Conservation (phyloP, 2,329 filamentous ascomycete genomes). For the Pezicula radicicola region DNA sequence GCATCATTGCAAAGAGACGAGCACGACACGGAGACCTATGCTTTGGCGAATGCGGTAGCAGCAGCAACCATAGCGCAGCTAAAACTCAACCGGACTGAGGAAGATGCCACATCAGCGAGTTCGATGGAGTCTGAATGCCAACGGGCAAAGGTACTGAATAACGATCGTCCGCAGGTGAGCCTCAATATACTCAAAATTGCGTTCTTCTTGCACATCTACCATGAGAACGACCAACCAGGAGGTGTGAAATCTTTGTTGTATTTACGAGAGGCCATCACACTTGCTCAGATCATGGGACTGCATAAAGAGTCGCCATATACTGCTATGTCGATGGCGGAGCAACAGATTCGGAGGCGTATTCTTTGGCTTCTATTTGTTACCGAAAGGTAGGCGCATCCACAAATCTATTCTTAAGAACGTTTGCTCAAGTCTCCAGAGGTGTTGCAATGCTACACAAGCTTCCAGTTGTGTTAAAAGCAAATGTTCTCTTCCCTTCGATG, state of each 20-base stretch:
- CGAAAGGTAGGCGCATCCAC: slow-evolving; percentile 25
- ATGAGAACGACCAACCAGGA: slow-evolving; percentile 45
- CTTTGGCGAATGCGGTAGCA: slow-evolving; percentile 42
- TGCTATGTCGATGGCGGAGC: slow-evolving; percentile 32
- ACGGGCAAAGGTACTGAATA: slow-evolving; percentile 24
- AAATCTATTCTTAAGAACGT: neutral
- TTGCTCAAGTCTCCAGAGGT: slow-evolving; percentile 34
- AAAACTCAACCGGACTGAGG: slow-evolving; percentile 32
- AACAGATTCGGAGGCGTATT: slow-evolving; percentile 42
- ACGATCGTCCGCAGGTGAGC: slow-evolving; percentile 27
- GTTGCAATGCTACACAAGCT: slow-evolving; percentile 48
- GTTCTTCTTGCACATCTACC: slow-evolving; percentile 50
- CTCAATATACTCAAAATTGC: slow-evolving; percentile 42
- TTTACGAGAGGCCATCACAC: slow-evolving; percentile 47
- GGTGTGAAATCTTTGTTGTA: slow-evolving; percentile 44
- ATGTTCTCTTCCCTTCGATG: slow-evolving; percentile 33
- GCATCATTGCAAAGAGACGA: slow-evolving; percentile 31
- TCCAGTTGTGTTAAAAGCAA: slow-evolving; percentile 41
- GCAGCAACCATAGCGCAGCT: slow-evolving; percentile 47
- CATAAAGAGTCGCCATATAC: slow-evolving; percentile 41
- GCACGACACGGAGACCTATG: slow-evolving; percentile 32
- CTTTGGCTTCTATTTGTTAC: slow-evolving; percentile 48
- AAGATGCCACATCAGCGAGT: slow-evolving; percentile 28
- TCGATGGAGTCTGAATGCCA: slow-evolving; percentile 35
- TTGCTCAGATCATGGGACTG: slow-evolving; percentile 46